Conservation (phyloP, 148 eudicot genomes). For the Rhododendron williamsianum region DNA sequence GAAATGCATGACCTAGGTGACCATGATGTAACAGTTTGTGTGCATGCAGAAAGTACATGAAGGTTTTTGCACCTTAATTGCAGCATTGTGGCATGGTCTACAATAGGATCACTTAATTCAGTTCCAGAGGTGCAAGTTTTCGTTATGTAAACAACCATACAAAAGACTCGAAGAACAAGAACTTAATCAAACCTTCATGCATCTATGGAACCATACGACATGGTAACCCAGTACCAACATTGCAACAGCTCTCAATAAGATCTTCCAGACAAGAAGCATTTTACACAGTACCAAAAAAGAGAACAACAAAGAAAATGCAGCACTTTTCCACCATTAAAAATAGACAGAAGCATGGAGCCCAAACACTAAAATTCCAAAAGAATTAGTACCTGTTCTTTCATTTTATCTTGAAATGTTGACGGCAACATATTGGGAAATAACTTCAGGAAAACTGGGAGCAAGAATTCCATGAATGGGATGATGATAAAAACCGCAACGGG, state of each 20-base stretch:
- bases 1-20: not conserved
- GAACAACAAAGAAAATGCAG: not conserved
- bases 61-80: not conserved
- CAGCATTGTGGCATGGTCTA: not conserved
- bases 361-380: not conserved
- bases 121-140: not conserved
- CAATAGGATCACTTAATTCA: not conserved
- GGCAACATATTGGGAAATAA: constrained; percentile 93
- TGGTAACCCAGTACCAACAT: not conserved
- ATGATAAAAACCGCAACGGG: constrained; percentile 86
- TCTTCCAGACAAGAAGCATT: not conserved
- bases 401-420: constrained; percentile 91
- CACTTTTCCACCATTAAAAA: not conserved
- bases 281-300: not conserved
- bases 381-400: constrained; percentile 78
- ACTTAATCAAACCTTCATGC: not conserved
- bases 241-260: not conserved
- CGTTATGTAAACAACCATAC: too few species aligned
- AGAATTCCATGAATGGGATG: constrained; percentile 94
- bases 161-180: not conserved
- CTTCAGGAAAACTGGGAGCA: constrained; percentile 81
- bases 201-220: not conserved
- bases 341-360: not conserved
- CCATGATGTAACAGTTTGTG: not conserved
- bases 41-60: not conserved